These are phyloP conservation scores for Fusarium nanum DNA, from an alignment of 2,329 filamentous ascomycete genomes.

Conservation along the genomic window DNA sequence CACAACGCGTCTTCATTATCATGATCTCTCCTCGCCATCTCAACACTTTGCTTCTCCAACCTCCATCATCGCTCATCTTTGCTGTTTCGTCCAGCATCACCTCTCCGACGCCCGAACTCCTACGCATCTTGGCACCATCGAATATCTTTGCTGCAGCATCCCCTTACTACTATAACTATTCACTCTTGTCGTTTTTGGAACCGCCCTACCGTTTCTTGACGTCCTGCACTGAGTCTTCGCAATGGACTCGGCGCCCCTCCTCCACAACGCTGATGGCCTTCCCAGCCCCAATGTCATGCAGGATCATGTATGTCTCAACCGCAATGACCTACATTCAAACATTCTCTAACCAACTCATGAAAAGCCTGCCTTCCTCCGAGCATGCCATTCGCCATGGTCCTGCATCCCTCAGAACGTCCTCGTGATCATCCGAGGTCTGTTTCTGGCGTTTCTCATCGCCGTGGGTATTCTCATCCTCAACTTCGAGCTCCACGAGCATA, in stretches of 20 bases:
- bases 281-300: slow-evolving; percentile 50
- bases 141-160: slow-evolving; percentile 20
- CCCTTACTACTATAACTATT: background rate
- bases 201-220: background rate
- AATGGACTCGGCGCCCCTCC: slow-evolving; percentile 54
- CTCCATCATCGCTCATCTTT: slow-evolving; percentile 19
- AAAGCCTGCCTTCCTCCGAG: slow-evolving; percentile 64
- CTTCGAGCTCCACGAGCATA: slow-evolving; percentile 58
- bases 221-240: background rate
- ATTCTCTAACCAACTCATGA: slow-evolving; percentile 18
- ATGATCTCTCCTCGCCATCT: background rate
- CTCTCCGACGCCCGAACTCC: slow-evolving; percentile 9
- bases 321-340: accelerated
- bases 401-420: slow-evolving; percentile 60
- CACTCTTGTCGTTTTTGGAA: background rate
- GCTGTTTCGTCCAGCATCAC: slow-evolving; percentile 10
- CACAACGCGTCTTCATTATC: background rate
- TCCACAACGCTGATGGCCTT: slow-evolving; percentile 46
- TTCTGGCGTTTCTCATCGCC: slow-evolving; percentile 58
- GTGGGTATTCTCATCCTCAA: slow-evolving; percentile 57
- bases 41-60: background rate
- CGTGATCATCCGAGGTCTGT: slow-evolving; percentile 56
- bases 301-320: slow-evolving; percentile 50
- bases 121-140: slow-evolving; percentile 24
- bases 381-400: slow-evolving; percentile 63